Evolutionary conservation across 371 early-diverging fungal species (phyloP).

Genomic region (Mortierella sp.): DNA sequence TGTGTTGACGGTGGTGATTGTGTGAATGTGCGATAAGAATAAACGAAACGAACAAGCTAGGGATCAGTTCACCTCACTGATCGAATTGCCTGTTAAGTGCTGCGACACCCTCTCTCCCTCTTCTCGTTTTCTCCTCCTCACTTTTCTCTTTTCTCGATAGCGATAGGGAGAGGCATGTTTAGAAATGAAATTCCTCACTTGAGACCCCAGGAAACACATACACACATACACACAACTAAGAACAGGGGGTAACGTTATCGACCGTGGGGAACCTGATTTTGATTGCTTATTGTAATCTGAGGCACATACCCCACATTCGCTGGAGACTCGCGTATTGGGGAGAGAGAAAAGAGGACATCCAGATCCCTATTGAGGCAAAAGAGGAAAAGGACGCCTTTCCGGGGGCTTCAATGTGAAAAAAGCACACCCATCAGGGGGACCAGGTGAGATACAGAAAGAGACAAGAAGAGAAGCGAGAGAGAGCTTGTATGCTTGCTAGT

Average conservation of each 20-base stretch:
- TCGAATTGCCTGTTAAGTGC: not conserved
- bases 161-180: not conserved
- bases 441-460: not conserved
- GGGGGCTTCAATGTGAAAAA: not conserved
- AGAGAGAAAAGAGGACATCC: not conserved
- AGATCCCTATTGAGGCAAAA: no score
- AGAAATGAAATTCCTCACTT: conserved; percentile 7
- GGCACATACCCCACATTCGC: not conserved
- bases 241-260: not conserved
- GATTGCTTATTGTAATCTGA: not conserved
- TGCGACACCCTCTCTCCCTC: not conserved
- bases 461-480: not conserved
- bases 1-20: not conserved
- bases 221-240: not conserved
- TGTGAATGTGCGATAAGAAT: not conserved
- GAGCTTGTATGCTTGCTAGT: not conserved
- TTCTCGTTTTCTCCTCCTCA: not conserved
- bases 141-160: not conserved
- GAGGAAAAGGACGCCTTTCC: not conserved
- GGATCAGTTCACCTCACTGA: not conserved
- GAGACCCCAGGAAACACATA: not conserved
- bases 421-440: not conserved
- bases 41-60: conserved; percentile 6
- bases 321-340: not conserved
- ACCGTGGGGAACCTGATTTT: not conserved